These are phyloP conservation scores for Echinosophora koreensis DNA, from an alignment of 306 rosid species.

Conservation along the genomic window DNA sequence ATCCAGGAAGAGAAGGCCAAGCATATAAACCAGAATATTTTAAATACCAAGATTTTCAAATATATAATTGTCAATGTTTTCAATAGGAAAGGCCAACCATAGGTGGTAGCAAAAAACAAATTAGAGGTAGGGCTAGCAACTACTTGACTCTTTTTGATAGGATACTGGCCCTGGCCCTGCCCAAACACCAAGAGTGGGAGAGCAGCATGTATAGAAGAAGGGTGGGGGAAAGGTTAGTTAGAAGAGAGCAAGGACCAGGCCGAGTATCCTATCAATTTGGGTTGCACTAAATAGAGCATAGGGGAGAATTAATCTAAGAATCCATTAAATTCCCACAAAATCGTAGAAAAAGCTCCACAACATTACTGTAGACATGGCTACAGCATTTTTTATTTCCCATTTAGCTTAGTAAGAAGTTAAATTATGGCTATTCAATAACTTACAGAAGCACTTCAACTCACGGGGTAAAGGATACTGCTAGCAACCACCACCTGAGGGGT, in stretches of 20 bases:
- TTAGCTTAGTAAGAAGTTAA: background rate
- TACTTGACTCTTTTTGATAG: background rate
- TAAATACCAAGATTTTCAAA: background rate
- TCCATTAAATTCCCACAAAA: background rate
- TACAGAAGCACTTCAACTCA: background rate
- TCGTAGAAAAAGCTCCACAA: background rate
- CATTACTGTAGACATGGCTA: background rate
- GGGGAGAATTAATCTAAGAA: background rate
- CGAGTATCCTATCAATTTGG: no score
- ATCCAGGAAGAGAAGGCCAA: conserved; percentile 16
- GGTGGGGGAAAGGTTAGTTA: no score
- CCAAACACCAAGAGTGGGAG: no score
- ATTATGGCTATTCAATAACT: background rate
- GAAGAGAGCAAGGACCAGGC: no score
- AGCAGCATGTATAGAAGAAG: no score
- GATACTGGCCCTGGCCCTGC: no score
- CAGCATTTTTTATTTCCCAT: background rate
- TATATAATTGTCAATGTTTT: conserved; percentile 13
- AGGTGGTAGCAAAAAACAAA: background rate
- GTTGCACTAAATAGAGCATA: background rate
- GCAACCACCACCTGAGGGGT: background rate
- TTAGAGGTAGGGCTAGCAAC: background rate
- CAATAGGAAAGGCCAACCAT: background rate
- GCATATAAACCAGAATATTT: conserved; percentile 16
- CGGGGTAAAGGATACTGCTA: background rate